These are phyloP conservation scores for Akanthomyces lecanii DNA, from an alignment of 2,329 filamentous ascomycete species.

Conservation along the genomic window DNA sequence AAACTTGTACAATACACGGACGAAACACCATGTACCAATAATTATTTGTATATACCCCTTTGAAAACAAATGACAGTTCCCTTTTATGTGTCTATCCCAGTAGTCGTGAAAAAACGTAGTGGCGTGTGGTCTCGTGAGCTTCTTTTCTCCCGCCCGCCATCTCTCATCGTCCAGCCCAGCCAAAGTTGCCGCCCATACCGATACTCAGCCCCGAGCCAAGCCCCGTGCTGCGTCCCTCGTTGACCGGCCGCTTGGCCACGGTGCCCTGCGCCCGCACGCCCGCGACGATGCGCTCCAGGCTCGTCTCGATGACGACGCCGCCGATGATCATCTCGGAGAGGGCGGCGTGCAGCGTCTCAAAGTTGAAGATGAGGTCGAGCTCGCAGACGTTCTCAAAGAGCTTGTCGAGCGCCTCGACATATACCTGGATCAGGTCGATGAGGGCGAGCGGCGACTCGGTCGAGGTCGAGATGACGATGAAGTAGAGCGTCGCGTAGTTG, in stretches of 20 bases:
- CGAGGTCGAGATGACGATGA: constrained; percentile 95
- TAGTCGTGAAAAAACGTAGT: not conserved
- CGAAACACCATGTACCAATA: constrained; percentile 28
- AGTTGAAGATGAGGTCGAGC: constrained; percentile 97
- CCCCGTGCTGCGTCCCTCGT: constrained; percentile 53
- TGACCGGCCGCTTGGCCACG: constrained; percentile 74
- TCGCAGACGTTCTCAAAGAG: constrained; percentile 99
- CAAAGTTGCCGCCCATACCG: constrained; percentile 56
- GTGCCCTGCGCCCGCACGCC: constrained; percentile 75
- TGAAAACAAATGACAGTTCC: not conserved
- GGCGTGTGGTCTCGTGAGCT: not conserved
- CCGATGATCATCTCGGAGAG: constrained; percentile 93
- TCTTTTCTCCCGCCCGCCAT: not conserved
- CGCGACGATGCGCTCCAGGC: constrained; percentile 79
- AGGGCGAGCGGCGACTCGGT: constrained; percentile 94
- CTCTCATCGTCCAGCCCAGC: constrained; percentile 43
- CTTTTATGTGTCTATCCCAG: constrained; percentile 9
- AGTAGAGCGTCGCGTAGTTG: constrained; percentile 96
- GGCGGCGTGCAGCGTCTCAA: constrained; percentile 89
- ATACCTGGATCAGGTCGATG: constrained; percentile 96
- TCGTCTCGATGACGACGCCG: constrained; percentile 90
- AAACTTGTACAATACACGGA: constrained; percentile 25
- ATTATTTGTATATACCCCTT: constrained; percentile 16
- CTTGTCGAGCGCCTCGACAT: constrained; percentile 90
- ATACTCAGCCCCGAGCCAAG: constrained; percentile 50